Base-by-base conservation (phyloP, 2,329 filamentous ascomycete species). In the Pseudogymnoascus destructans region DNA sequence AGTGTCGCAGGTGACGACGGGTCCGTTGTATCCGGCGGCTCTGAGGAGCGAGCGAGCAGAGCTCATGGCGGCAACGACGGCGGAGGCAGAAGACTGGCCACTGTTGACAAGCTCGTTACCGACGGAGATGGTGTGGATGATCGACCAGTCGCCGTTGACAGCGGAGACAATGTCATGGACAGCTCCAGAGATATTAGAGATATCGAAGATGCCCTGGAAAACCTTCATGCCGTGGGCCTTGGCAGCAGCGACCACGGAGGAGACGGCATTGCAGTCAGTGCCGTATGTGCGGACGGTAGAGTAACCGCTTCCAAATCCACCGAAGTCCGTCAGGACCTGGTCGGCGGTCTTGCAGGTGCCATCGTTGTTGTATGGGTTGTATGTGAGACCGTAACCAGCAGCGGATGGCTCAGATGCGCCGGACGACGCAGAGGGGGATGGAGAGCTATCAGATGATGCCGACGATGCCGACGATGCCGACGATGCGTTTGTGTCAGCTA, bases 101-200 rank as follows among this genome's bases (percentile, higher is more conserved):
- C 76, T 78, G 70, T 88, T 86, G 69, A 95, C 82, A 32, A 86
- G 75, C 70, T 95, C 89, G 68, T 95, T 95, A 61, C 89, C 89
- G 40, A 95, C 78, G 59, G 81, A 80, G 66, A 95, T 77, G 1
- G 87, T 86, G 67, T 86, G 77, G 61, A 95, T 78, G 11, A 74
- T 69, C 55, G 74, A 75, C 87, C 87, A 95, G 70, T 87, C 79
- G 27, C 77, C 75, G 5, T 73, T 63, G 40, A 86, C 75, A 11
- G 78, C 81, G 3, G 74, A 69, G 58, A 82, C 78, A 61, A 95
- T 82, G 27, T 73, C 75, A 8, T 76, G 64, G n/a, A 87, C 75
- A 60, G 87, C 82, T 1, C 72, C 62, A 11, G 74, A 70, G 13
- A 87, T 74, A 6, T 77, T 69, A 40, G 72, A 70, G 59, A 88